These are phyloP conservation scores for Cardamine chenopodiifolia DNA, from an alignment of 345 rosid genomes.

Conservation along the genomic window DNA sequence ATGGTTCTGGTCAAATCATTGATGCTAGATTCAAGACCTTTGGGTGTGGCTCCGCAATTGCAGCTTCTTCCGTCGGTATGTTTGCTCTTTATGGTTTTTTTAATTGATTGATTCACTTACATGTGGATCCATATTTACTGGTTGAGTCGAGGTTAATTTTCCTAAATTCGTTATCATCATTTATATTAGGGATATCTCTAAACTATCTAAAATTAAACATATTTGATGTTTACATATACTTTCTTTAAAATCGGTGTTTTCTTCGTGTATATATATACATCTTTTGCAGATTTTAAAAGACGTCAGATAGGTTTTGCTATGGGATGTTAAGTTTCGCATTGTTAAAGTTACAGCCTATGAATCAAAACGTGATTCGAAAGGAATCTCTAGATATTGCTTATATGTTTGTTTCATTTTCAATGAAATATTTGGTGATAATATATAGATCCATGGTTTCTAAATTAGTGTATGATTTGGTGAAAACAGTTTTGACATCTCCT, in stretches of 20 bases:
- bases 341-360: no score
- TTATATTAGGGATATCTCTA: background rate
- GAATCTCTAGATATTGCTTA: no score
- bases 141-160: background rate
- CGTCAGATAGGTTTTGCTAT: no score
- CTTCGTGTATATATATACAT: no score
- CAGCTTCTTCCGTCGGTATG: constrained; percentile 79
- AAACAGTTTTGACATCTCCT: background rate
- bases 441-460: background rate
- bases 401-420: no score
- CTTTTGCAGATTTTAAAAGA: no score
- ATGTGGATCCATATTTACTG: background rate
- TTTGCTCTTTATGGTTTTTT: background rate
- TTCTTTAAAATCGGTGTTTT: no score
- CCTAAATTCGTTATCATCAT: background rate
- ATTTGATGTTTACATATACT: no score
- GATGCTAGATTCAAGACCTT: constrained; percentile 88
- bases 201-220: no score
- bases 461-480: background rate
- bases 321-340: no score
- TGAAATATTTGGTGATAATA: background rate
- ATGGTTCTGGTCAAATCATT: constrained; percentile 62
- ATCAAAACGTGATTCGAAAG: no score
- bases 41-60: constrained; percentile 89
- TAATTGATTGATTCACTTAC: background rate